Evolutionary conservation across 2,329 filamentous ascomycete genomes (phyloP).

Genomic region (Trichoderma sp.): DNA sequence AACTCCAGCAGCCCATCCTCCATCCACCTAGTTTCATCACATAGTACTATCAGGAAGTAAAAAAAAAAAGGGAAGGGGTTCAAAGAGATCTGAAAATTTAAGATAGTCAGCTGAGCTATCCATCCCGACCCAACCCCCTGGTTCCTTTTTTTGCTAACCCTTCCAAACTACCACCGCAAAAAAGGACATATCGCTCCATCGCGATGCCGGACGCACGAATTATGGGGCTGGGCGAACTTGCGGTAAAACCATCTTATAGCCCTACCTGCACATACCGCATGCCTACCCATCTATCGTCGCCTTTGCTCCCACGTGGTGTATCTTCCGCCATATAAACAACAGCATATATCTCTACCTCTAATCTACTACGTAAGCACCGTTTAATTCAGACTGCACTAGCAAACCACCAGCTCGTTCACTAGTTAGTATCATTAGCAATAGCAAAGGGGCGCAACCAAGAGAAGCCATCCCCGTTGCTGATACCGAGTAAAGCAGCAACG

Average conservation of each 20-base stretch:
- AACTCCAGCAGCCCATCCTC: background rate
- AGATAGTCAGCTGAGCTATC: conserved; percentile 17
- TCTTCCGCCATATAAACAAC: background rate
- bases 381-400: background rate
- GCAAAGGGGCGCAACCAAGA: background rate
- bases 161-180: background rate
- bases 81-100: background rate
- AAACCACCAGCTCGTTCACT: background rate
- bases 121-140: background rate
- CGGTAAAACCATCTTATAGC: background rate
- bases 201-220: conserved; percentile 26
- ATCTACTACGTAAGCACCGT: background rate
- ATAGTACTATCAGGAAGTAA: background rate
- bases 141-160: background rate
- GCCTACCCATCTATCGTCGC: background rate
- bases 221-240: conserved; percentile 15
- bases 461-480: background rate
- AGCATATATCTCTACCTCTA: background rate
- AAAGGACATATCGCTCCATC: background rate
- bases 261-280: background rate
- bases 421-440: background rate
- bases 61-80: background rate
- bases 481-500: background rate
- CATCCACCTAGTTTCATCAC: background rate
- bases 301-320: background rate